Conservation (phyloP, 306 rosid species). For the Hylodesmum podocarpum region DNA sequence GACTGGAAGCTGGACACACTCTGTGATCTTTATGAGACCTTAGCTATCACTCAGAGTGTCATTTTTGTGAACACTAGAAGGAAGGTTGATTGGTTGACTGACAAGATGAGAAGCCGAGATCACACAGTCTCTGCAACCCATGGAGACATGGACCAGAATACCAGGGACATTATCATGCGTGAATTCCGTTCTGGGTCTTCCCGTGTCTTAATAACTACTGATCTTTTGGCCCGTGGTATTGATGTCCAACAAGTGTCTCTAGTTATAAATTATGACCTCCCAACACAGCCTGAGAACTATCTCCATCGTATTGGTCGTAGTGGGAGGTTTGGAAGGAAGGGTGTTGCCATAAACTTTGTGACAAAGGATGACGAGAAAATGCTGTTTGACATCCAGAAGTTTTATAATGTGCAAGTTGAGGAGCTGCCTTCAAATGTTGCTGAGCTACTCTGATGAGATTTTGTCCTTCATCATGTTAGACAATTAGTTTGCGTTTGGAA, state of each 20-base stretch:
- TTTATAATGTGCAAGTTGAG: slow-evolving; percentile 69
- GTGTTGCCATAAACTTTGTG: slow-evolving; percentile 82
- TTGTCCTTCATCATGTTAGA: slow-evolving; percentile 36
- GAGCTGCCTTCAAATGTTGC: slow-evolving; percentile 86
- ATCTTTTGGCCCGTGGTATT: slow-evolving; percentile 84
- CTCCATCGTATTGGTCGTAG: slow-evolving; percentile 89
- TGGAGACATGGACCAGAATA: slow-evolving; percentile 92
- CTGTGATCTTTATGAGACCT: slow-evolving; percentile 73
- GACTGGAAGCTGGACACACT: slow-evolving; percentile 85
- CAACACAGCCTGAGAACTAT: slow-evolving; percentile 88
- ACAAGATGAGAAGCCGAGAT: slow-evolving; percentile 84
- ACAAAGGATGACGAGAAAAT: slow-evolving; percentile 63
- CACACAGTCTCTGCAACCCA: slow-evolving; percentile 87
- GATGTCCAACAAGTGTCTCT: slow-evolving; percentile 88
- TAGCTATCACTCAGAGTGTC: slow-evolving; percentile 85
- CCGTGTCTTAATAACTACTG: slow-evolving; percentile 74
- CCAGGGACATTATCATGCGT: slow-evolving; percentile 85
- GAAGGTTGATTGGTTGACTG: slow-evolving; percentile 90
- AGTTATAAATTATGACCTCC: slow-evolving; percentile 77
- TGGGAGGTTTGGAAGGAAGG: slow-evolving; percentile 85
- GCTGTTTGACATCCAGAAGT: slow-evolving; percentile 79
- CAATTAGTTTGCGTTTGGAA: slow-evolving; percentile 33
- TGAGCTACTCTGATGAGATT: slow-evolving; percentile 71
- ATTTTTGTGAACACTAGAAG: slow-evolving; percentile 81
- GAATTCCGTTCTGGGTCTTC: slow-evolving; percentile 85